These are phyloP conservation scores for Salvia rosmarinus DNA, from an alignment of 257 asterid species.

Conservation along the genomic window DNA sequence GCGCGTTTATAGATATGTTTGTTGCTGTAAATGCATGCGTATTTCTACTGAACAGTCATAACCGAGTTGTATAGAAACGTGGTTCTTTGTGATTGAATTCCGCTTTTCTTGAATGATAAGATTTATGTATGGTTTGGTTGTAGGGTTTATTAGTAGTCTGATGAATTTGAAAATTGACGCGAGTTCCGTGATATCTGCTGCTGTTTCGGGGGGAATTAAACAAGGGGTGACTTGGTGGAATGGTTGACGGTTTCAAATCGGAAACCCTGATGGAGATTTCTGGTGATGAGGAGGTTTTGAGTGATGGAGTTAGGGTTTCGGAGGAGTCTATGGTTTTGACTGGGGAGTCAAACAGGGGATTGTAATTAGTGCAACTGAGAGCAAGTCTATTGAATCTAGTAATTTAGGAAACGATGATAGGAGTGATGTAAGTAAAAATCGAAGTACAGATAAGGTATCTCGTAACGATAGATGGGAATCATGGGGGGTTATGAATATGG, in stretches of 20 bases:
- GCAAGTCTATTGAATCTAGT: conserved; percentile 29
- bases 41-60: conserved; percentile 13
- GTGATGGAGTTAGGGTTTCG: conserved; percentile 55
- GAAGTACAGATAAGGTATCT: conserved; percentile 31
- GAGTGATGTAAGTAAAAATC: conserved; percentile 22
- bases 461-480: conserved; percentile 33
- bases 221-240: conserved; percentile 24
- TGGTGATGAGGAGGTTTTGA: conserved; percentile 34
- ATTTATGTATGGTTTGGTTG: conserved; percentile 34
- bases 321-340: conserved; percentile 37
- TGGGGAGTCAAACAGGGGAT: conserved; percentile 19
- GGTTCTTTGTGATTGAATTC: conserved; percentile 16
- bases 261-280: conserved; percentile 42
- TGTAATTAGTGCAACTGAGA: conserved; percentile 30
- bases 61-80: not conserved
- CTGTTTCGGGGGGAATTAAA: conserved; percentile 33
- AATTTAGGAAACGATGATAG: not conserved
- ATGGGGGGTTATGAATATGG: conserved; percentile 52
- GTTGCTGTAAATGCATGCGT: conserved; percentile 32
- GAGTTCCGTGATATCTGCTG: conserved; percentile 28
- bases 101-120: conserved; percentile 28
- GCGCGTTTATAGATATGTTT: not conserved
- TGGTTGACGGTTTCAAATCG: conserved; percentile 36
- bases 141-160: conserved; percentile 50
- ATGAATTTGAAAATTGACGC: conserved; percentile 34